phyloP scores from a whole-genome alignment of 2,329 filamentous ascomycete genomes.

The Zasmidium angulare region DNA sequence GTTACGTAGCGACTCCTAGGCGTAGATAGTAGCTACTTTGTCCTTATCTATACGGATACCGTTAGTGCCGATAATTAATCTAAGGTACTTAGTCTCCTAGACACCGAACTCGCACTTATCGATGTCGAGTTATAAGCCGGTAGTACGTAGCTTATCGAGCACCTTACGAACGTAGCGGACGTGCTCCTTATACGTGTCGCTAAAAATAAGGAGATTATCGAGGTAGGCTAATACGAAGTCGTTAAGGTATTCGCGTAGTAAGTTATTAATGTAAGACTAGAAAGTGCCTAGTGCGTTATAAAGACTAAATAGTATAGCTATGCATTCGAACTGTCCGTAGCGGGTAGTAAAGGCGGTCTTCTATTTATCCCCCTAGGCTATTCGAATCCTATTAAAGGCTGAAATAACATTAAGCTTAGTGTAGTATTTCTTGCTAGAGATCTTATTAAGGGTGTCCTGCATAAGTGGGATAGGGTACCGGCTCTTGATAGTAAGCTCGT shows the following conservation, averaged over 20 bases:
- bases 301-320: background rate
- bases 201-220: slow-evolving; percentile 12
- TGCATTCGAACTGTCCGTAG: background rate
- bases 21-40: background rate
- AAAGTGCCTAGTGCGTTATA: too few species aligned
- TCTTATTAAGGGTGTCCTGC: background rate
- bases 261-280: too few species aligned
- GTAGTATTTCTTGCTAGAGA: slow-evolving; percentile 3
- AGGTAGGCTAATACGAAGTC: slow-evolving; percentile 6
- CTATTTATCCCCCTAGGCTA: slow-evolving; percentile 6
- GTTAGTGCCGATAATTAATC: too few species aligned
- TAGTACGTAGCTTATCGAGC: slow-evolving; percentile 11
- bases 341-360: slow-evolving; percentile 4
- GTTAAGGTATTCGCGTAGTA: slow-evolving; percentile 16
- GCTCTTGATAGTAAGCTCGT: slow-evolving; percentile 3
- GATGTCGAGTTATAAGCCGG: slow-evolving; percentile 15
- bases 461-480: slow-evolving; percentile 4
- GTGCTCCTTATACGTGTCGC: too few species aligned
- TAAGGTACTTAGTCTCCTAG: background rate
- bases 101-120: too few species aligned
- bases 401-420: slow-evolving; percentile 5
- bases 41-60: background rate
- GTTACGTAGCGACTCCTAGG: background rate
- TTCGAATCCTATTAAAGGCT: slow-evolving; percentile 1
- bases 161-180: slow-evolving; percentile 23